A percentile compares a stretch with the other conserved stretches of the same genome.
These are phyloP conservation scores for Dacryopinax primogenitus DNA, from an alignment of 768 basidiomycete genomes.

Conservation along the genomic window DNA sequence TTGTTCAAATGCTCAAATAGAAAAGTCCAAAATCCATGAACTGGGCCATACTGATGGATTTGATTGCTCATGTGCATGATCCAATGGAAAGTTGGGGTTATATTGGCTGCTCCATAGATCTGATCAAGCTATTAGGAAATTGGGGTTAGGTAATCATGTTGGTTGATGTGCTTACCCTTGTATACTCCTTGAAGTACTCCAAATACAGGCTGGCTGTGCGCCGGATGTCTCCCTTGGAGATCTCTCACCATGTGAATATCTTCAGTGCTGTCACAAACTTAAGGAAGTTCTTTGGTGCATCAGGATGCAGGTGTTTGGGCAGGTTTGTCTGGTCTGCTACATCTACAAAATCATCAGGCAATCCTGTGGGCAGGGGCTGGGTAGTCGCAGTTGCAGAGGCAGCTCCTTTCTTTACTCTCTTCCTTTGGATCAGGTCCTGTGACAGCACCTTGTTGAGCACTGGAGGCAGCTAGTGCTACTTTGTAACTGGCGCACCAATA, in stretches of 20 bases:
- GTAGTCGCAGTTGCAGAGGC: too few species aligned
- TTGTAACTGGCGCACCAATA: too few species aligned
- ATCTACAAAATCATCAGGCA: neutral
- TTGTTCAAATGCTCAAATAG: slow-evolving; percentile 10
- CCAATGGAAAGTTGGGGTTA: slow-evolving; percentile 32
- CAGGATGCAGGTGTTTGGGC: neutral
- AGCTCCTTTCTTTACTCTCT: too few species aligned
- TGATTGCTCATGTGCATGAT: slow-evolving; percentile 24
- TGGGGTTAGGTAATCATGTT: neutral
- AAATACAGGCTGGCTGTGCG: neutral
- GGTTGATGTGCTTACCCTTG: neutral
- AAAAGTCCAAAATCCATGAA: slow-evolving; percentile 32
- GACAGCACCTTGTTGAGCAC: too few species aligned
- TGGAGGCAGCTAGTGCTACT: too few species aligned
- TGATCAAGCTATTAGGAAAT: slow-evolving; percentile 10
- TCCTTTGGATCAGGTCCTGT: too few species aligned
- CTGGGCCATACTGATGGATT: slow-evolving; percentile 27
- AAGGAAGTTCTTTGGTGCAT: neutral
- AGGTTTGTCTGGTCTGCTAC: neutral
- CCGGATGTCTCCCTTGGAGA: neutral
- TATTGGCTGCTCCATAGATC: slow-evolving; percentile 25
- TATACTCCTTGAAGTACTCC: neutral
- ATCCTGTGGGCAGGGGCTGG: too few species aligned
- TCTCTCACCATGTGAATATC: neutral
- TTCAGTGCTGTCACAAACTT: neutral